A percentile compares a stretch with the other conserved stretches of the same genome.
Conservation (phyloP, 2,329 filamentous ascomycete genomes). For the Chrysoporthe austroafricana region DNA sequence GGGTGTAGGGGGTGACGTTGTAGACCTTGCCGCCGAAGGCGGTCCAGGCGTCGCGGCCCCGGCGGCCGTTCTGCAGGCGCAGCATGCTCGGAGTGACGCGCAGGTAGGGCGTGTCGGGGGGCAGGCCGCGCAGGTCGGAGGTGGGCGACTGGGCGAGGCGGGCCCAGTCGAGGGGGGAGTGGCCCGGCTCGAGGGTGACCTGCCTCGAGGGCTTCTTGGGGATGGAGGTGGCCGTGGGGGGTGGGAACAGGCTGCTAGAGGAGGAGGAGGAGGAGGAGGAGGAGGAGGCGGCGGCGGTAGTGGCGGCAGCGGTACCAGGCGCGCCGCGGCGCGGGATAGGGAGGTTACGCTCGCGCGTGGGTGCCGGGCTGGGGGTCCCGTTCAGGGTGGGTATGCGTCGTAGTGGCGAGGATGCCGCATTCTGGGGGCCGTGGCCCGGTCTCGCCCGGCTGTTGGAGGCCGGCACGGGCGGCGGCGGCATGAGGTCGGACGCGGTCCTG, state of each 20-base stretch:
- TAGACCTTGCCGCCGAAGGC: slow-evolving; percentile 89
- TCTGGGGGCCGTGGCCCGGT: slow-evolving; percentile 23
- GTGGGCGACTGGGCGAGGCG: slow-evolving; percentile 63
- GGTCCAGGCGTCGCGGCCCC: slow-evolving; percentile 88
- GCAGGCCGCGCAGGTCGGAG: slow-evolving; percentile 68
- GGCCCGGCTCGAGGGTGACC: slow-evolving; percentile 83
- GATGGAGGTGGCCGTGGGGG: slow-evolving; percentile 53
- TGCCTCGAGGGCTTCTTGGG: slow-evolving; percentile 57
- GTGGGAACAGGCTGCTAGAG: slow-evolving; percentile 53
- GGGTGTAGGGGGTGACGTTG: slow-evolving; percentile 86
- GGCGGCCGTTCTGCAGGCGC: slow-evolving; percentile 77
- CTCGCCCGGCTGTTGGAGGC: slow-evolving; percentile 1
- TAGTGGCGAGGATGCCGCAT: slow-evolving; percentile 18
- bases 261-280: slow-evolving; percentile 38
- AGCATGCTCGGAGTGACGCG: slow-evolving; percentile 84
- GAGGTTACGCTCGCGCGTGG: slow-evolving; percentile 36
- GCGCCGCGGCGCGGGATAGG: slow-evolving; percentile 47
- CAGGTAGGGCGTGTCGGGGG: slow-evolving; percentile 57
- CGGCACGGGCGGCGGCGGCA: slow-evolving; percentile 24
- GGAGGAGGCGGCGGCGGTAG: not conserved
- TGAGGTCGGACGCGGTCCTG: slow-evolving; percentile 12
- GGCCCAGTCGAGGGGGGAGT: slow-evolving; percentile 96
- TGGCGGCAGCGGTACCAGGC: not conserved
- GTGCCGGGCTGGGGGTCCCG: slow-evolving; percentile 30
- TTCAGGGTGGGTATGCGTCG: slow-evolving; percentile 25